phyloP scores from a whole-genome alignment of 164 flowering plant species.

The Sextonia rubra region DNA sequence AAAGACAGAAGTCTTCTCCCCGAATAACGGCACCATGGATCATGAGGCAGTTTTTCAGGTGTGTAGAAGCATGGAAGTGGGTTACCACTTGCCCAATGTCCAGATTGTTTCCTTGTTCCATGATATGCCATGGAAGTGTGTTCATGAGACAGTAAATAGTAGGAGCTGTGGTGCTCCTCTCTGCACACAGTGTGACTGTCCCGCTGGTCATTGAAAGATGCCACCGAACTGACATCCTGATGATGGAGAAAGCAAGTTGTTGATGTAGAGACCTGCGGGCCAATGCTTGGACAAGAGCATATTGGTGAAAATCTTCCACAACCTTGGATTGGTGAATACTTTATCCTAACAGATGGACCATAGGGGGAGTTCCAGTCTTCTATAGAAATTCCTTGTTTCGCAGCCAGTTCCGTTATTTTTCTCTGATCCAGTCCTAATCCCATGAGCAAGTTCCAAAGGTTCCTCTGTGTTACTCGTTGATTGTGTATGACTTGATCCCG shows the following conservation, averaged over 20 bases:
- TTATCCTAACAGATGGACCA: conserved; percentile 22
- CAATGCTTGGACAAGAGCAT: conserved; percentile 15
- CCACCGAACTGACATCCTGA: conserved; percentile 27
- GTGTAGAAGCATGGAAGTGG: conserved; percentile 21
- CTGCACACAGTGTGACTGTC: conserved; percentile 40
- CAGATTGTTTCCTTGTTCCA: conserved; percentile 26
- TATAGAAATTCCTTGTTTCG: conserved; percentile 64
- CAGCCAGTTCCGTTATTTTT: conserved; percentile 57
- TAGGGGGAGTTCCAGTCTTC: conserved; percentile 49
- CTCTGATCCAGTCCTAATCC: conserved; percentile 72
- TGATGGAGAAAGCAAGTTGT: conserved; percentile 34
- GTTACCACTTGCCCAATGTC: conserved; percentile 28
- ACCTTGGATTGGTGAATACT: conserved; percentile 26
- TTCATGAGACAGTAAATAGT: conserved; percentile 44
- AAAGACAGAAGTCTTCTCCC: conserved; percentile 24
- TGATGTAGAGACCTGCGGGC: conserved; percentile 25
- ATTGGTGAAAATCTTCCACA: conserved; percentile 20
- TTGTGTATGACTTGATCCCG: conserved; percentile 82
- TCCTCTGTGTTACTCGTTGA: conserved; percentile 70
- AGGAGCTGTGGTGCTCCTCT: conserved; percentile 59
- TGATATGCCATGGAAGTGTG: conserved; percentile 37
- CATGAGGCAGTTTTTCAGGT: conserved; percentile 25
- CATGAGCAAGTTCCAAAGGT: conserved; percentile 72
- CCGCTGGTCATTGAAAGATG: conserved; percentile 25
- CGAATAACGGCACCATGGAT: conserved; percentile 21